These are phyloP conservation scores for Trematosphaeria pertusa DNA, from an alignment of 2,329 filamentous ascomycete genomes.

Conservation along the genomic window DNA sequence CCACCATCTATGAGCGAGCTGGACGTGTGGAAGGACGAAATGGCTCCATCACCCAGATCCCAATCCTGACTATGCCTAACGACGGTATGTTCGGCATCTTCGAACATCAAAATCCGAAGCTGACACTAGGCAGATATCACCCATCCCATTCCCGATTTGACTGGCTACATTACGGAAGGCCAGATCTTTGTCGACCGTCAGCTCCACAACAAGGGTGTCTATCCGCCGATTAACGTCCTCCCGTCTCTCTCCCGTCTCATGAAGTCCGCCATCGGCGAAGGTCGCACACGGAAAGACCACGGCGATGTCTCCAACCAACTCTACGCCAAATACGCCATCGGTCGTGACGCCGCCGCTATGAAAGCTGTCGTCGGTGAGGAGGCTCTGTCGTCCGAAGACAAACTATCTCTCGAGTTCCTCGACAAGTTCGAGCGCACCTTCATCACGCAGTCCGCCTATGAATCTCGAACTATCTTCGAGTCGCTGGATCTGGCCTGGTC, in stretches of 20 bases:
- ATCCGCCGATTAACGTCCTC: conserved; percentile 97
- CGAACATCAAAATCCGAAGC: background rate
- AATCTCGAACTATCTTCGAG: conserved; percentile 89
- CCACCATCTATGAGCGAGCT: conserved; percentile 98
- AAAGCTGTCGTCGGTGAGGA: conserved; percentile 99
- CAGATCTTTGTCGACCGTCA: conserved; percentile 97
- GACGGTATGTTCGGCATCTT: conserved; percentile 65
- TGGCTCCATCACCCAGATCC: conserved; percentile 98
- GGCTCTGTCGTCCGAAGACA: conserved; percentile 92
- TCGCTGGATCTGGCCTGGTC: conserved; percentile 97
- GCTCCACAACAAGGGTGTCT: conserved; percentile 94
- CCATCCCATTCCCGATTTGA: conserved; percentile 97
- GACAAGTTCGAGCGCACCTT: conserved; percentile 98
- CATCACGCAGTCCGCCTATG: conserved; percentile 90
- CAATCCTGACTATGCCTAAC: conserved; percentile 99
- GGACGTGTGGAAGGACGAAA: conserved; percentile 97
- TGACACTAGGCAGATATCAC: conserved; percentile 75
- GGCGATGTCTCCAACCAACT: conserved; percentile 99
- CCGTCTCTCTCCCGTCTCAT: conserved; percentile 98
- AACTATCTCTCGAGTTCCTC: conserved; percentile 95
- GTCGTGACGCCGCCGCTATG: conserved; percentile 97
- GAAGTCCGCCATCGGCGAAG: conserved; percentile 99
- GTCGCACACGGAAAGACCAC: conserved; percentile 95
- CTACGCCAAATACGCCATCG: conserved; percentile 99
- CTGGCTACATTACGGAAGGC: conserved; percentile 98